Conservation (phyloP, 768 basidiomycete species). For the Termitomyces sp. region DNA sequence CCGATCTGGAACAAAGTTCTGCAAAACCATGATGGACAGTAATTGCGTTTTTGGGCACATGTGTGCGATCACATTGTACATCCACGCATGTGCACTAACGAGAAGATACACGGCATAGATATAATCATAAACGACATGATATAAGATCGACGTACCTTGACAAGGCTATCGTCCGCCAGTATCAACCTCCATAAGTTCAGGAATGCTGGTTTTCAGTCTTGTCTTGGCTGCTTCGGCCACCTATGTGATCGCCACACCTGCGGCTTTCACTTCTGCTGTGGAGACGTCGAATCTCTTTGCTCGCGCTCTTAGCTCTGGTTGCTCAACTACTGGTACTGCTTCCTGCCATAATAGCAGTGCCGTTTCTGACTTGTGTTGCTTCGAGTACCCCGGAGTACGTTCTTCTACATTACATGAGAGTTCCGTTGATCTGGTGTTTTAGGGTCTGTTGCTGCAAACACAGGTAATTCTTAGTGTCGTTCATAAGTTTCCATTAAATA, state of each 20-base stretch:
- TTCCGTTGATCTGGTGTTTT: conserved; percentile 1
- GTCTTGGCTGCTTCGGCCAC: not conserved
- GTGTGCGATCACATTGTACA: conserved; percentile 1
- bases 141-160: not conserved
- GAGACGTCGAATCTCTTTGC: conserved; percentile 16
- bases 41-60: not conserved
- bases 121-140: not conserved
- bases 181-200: not conserved
- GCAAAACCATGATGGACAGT: not conserved
- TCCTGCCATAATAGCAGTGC: conserved; percentile 53
- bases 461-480: conserved; percentile 22
- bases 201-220: conserved; percentile 1
- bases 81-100: conserved; percentile 1
- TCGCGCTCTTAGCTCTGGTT: conserved; percentile 36
- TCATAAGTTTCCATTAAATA: not conserved
- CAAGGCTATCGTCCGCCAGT: not conserved
- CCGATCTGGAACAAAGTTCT: not conserved
- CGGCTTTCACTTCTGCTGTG: not conserved
- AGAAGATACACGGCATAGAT: not conserved
- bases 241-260: conserved; percentile 2
- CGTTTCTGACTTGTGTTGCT: conserved; percentile 53
- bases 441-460: conserved; percentile 59
- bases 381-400: conserved; percentile 62
- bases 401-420: not conserved
- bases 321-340: conserved; percentile 38